phyloP scores from a whole-genome alignment of 257 asterid genomes.

The Solanum neorickii region DNA sequence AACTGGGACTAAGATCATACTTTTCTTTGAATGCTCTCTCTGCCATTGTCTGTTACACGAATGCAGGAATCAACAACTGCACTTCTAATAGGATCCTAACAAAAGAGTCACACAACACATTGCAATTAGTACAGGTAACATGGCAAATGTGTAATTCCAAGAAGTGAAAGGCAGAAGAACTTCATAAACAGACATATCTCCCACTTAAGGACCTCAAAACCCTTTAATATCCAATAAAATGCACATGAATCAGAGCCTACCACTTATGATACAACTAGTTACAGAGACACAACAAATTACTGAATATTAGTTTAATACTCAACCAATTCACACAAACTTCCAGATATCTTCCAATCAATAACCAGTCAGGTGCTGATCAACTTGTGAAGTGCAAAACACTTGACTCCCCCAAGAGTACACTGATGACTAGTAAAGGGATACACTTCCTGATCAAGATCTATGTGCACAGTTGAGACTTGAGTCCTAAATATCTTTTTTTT shows the following conservation, averaged over 20 bases:
- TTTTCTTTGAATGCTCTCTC: slow-evolving; percentile 91
- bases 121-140: slow-evolving; percentile 1
- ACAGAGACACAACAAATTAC: not conserved
- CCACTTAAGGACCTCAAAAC: not conserved
- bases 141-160: not conserved
- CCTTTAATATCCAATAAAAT: not conserved
- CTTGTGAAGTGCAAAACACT: not conserved
- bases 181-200: not conserved
- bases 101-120: not conserved
- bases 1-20: slow-evolving; percentile 20
- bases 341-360: not conserved
- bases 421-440: not conserved
- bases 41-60: slow-evolving; percentile 91
- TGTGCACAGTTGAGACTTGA: not conserved
- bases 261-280: not conserved
- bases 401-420: not conserved
- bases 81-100: slow-evolving; percentile 88
- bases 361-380: not conserved
- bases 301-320: not conserved
- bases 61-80: slow-evolving; percentile 93
- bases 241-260: not conserved
- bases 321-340: not conserved
- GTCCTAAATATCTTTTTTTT: not conserved
- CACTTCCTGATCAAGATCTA: not conserved
- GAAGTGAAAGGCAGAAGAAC: not conserved